These are phyloP conservation scores for Pachyrhizus erosus DNA, from an alignment of 306 rosid genomes.

Conservation along the genomic window DNA sequence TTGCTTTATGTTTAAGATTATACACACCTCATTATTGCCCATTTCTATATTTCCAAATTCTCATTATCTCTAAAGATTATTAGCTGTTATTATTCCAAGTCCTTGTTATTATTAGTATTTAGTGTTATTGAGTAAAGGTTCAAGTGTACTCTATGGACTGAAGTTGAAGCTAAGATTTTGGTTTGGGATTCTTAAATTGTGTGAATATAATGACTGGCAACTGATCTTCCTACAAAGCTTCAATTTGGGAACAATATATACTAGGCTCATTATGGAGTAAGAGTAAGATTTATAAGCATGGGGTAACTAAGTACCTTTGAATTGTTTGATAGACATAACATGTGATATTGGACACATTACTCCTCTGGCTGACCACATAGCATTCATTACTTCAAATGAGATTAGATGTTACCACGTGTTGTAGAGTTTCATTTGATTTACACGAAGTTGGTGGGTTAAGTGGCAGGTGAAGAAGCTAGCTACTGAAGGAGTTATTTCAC, in stretches of 20 bases:
- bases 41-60: constrained; percentile 29
- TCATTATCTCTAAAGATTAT: constrained; percentile 20
- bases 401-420: constrained; percentile 38
- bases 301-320: background rate
- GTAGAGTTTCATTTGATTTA: constrained; percentile 56
- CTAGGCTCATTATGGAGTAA: constrained; percentile 9
- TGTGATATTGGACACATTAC: constrained; percentile 20
- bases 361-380: constrained; percentile 30
- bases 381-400: constrained; percentile 39
- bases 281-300: constrained; percentile 4
- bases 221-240: constrained; percentile 24
- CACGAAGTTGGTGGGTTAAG: constrained; percentile 68
- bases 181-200: constrained; percentile 33
- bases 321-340: constrained; percentile 28
- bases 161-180: constrained; percentile 37
- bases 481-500: constrained; percentile 61
- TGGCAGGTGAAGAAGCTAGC: constrained; percentile 73
- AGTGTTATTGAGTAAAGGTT: constrained; percentile 11
- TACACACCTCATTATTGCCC: constrained; percentile 10
- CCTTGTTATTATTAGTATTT: constrained; percentile 21
- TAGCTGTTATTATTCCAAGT: background rate
- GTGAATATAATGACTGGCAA: constrained; percentile 10
- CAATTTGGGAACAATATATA: constrained; percentile 29
- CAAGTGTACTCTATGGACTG: constrained; percentile 19
- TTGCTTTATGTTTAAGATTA: constrained; percentile 3